Percentiles rank a stretch among this genome's conserved stretches.
These are phyloP conservation scores for Globisporangium abappressorium DNA, from an alignment of 352 stramenopile genomes.

Conservation along the genomic window DNA sequence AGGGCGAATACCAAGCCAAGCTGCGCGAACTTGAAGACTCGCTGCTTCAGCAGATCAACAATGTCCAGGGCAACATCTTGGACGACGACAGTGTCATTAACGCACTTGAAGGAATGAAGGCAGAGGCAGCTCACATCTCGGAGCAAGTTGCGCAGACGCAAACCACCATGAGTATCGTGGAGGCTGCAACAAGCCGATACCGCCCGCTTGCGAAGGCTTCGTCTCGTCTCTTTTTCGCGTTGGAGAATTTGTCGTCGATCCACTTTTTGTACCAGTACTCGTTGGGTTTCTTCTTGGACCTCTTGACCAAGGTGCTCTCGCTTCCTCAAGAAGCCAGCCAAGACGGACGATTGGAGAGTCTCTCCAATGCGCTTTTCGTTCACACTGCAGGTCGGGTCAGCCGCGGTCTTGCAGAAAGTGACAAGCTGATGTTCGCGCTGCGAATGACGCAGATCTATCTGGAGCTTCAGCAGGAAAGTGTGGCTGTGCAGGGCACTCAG, in stretches of 20 bases:
- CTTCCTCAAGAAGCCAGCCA: slow-evolving; percentile 24
- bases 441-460: slow-evolving; percentile 93
- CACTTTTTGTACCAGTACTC: slow-evolving; percentile 99
- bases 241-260: slow-evolving; percentile 94
- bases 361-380: slow-evolving; percentile 86
- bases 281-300: slow-evolving; percentile 96
- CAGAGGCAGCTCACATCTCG: slow-evolving; percentile 95
- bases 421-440: slow-evolving; percentile 99
- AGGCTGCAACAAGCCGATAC: slow-evolving; percentile 94
- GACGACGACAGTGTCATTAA: slow-evolving; percentile 98
- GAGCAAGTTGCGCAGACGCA: slow-evolving; percentile 86
- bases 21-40: slow-evolving; percentile 98
- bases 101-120: slow-evolving; percentile 98
- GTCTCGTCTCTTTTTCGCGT: slow-evolving; percentile 89
- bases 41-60: slow-evolving; percentile 98
- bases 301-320: slow-evolving; percentile 92
- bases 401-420: slow-evolving; percentile 92
- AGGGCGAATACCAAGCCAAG: slow-evolving; percentile 97
- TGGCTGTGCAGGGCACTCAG: slow-evolving; percentile 27
- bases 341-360: slow-evolving; percentile 46
- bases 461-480: slow-evolving; percentile 55
- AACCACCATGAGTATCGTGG: slow-evolving; percentile 76
- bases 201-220: slow-evolving; percentile 91
- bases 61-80: slow-evolving; percentile 98
- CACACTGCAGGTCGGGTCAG: slow-evolving; percentile 93